Evolutionary conservation across 2,329 filamentous ascomycete species (phyloP).

Genomic region (Geoglossum cookeanum): DNA sequence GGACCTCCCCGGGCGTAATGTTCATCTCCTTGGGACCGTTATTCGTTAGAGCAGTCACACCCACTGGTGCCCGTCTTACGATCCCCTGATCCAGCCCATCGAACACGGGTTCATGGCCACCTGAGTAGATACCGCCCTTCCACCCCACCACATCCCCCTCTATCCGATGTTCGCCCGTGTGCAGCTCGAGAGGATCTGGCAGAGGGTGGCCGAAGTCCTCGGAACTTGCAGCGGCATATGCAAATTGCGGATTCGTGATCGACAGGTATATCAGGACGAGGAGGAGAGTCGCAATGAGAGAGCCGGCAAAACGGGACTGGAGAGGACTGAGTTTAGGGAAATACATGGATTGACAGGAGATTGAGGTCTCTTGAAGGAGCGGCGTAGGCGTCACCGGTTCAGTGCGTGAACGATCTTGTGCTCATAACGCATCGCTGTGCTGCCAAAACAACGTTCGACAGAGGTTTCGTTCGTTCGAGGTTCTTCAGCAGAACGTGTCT

Average conservation of each 20-base stretch:
- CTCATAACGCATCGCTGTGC: not conserved
- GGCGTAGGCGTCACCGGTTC: not conserved
- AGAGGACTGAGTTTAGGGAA: slow-evolving; percentile 41
- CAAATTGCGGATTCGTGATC: slow-evolving; percentile 38
- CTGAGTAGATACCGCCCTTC: slow-evolving; percentile 15
- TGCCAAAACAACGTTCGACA: not conserved
- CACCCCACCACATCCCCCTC: slow-evolving; percentile 12
- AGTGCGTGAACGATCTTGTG: not conserved
- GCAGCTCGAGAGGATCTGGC: slow-evolving; percentile 24
- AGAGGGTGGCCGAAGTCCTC: slow-evolving; percentile 26
- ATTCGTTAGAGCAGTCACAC: slow-evolving; percentile 35
- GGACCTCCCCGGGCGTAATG: slow-evolving; percentile 40
- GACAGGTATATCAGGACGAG: slow-evolving; percentile 41
- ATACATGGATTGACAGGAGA: slow-evolving; percentile 15
- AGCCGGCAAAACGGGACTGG: slow-evolving; percentile 54
- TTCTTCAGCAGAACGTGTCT: not conserved
- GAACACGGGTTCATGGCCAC: slow-evolving; percentile 41
- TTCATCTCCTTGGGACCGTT: slow-evolving; percentile 44
- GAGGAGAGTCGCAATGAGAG: slow-evolving; percentile 39
- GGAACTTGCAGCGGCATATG: slow-evolving; percentile 38
- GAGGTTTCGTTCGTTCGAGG: not conserved
- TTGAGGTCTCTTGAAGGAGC: not conserved
- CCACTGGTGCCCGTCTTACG: slow-evolving; percentile 36
- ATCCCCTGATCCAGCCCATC: slow-evolving; percentile 40
- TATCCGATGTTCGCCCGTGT: slow-evolving; percentile 12